Percentiles rank a stretch among this genome's conserved stretches.
Conservation (phyloP, 2,329 filamentous ascomycete species). For the Rugonectria rugulosa region DNA sequence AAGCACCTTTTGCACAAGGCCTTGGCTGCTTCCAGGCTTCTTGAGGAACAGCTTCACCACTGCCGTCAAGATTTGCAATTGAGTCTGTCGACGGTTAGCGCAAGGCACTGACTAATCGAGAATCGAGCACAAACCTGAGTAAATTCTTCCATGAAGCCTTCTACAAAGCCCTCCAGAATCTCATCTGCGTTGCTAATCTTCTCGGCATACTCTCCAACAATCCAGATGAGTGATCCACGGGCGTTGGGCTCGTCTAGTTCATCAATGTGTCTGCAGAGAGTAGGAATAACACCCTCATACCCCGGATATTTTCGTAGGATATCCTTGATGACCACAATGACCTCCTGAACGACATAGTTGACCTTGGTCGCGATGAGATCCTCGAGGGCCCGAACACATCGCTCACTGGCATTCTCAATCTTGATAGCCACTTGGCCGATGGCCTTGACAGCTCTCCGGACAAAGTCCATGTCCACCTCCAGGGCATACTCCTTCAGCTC, state of each 20-base stretch:
- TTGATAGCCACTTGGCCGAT: slow-evolving; percentile 99
- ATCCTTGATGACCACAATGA: slow-evolving; percentile 98
- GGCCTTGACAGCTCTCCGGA: slow-evolving; percentile 89
- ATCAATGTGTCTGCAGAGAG: slow-evolving; percentile 94
- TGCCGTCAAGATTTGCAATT: slow-evolving; percentile 95
- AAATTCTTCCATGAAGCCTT: slow-evolving; percentile 95
- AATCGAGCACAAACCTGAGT: slow-evolving; percentile 71
- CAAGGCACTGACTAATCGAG: not conserved
- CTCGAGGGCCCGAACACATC: slow-evolving; percentile 91
- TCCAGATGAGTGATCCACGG: slow-evolving; percentile 93
- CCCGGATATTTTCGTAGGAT: slow-evolving; percentile 97
- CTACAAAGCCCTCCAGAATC: slow-evolving; percentile 89
- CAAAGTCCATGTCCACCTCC: slow-evolving; percentile 99
- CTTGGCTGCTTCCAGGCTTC: slow-evolving; percentile 91
- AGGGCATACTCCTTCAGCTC: slow-evolving; percentile 97
- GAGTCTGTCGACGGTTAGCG: slow-evolving; percentile 66
- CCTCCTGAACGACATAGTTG: slow-evolving; percentile 98
- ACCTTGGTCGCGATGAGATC: slow-evolving; percentile 97
- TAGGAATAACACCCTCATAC: slow-evolving; percentile 97
- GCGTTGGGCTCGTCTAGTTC: slow-evolving; percentile 95
- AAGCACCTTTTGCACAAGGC: slow-evolving; percentile 91
- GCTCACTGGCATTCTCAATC: slow-evolving; percentile 93
- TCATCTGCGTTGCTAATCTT: slow-evolving; percentile 99
- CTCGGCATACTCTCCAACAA: slow-evolving; percentile 98
- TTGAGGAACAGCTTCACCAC: slow-evolving; percentile 98